Base-by-base conservation (phyloP, 352 stramenopile species). In the Globisporangium paroecandrum region DNA sequence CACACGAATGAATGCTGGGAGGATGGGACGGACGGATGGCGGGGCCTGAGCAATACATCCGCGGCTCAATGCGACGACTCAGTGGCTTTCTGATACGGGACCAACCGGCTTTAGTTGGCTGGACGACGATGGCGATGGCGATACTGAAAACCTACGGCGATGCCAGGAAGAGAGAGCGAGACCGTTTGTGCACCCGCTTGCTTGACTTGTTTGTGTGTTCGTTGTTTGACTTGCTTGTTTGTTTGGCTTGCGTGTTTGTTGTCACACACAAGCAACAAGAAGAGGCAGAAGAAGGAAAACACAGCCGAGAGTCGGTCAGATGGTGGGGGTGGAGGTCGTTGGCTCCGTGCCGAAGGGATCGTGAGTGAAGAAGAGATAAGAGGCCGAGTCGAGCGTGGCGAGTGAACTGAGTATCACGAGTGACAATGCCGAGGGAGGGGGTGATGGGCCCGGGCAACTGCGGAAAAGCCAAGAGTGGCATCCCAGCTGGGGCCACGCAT, bases 331-430 rank as follows among this genome's bases (percentile, higher is more conserved):
- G n/a, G 49, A 25, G 49, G n/a, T 29, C 9, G 29, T 25, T 18
- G 49, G 43, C 43, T 51, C 12, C 0, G 55, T 61, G 55, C 55
- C 55, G 18, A 38, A 15, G 46, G 55, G 55, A 61, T 61, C 55
- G 55, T 61, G 55, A 61, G 55, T 61, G 55, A 61, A 61, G 27
- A 61, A 61, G 27, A 43, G 36, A 61, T 46, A 61, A 61, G 27
- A 43, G 36, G 3, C 13, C 36, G 29, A 25, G 54, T 49, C 41
- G 7, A 29, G 51, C 13, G 51, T 57, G 22, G 53, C 54, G 27
- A 58, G 38, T 58, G 7, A 20, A 20, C 29, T 32, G 29, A 32
- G 29, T 38, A 7, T 12, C 27, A 10, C 18, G 55, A 29, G 20
- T 22, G 29, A n/a, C 55, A 27, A 27, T 47, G 49, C 1, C 1